Percentiles rank a stretch among this genome's conserved stretches.
Conservation (phyloP, 345 rosid species). For the Populus simonii region DNA sequence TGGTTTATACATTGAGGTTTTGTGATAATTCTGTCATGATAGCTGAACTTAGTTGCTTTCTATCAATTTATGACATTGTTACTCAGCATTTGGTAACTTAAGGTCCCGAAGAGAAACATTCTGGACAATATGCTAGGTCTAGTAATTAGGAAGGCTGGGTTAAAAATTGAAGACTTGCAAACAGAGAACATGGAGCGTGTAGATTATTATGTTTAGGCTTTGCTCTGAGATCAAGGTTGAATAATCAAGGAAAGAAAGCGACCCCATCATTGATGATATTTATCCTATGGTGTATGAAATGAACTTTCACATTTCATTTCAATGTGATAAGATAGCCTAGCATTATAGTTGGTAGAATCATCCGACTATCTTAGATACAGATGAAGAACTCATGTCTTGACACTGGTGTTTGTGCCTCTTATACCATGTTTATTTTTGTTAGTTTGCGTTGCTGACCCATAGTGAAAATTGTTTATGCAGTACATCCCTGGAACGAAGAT, state of each 20-base stretch:
- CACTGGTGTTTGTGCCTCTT: background rate
- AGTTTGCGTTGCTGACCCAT: background rate
- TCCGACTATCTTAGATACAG: background rate
- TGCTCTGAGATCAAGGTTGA: too few relatives aligned
- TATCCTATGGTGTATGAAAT: background rate
- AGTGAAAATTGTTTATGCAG: constrained; percentile 37
- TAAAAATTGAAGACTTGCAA: too few relatives aligned
- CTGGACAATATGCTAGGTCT: background rate
- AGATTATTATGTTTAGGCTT: background rate
- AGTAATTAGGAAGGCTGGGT: background rate
- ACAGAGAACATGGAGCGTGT: background rate
- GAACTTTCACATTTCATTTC: background rate
- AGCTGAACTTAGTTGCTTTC: background rate
- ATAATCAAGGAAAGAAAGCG: background rate
- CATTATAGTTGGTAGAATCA: background rate
- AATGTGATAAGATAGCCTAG: background rate
- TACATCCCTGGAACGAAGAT: constrained; percentile 98
- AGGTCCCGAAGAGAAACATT: background rate
- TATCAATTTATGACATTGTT: background rate
- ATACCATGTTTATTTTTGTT: background rate
- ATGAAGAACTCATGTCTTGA: background rate
- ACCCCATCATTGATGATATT: background rate
- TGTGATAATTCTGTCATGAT: background rate
- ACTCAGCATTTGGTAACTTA: background rate
- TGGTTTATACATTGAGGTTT: background rate